Evolutionary conservation across 805 yeast species (phyloP).

Genomic region (Zygosaccharomyces rouxii): DNA sequence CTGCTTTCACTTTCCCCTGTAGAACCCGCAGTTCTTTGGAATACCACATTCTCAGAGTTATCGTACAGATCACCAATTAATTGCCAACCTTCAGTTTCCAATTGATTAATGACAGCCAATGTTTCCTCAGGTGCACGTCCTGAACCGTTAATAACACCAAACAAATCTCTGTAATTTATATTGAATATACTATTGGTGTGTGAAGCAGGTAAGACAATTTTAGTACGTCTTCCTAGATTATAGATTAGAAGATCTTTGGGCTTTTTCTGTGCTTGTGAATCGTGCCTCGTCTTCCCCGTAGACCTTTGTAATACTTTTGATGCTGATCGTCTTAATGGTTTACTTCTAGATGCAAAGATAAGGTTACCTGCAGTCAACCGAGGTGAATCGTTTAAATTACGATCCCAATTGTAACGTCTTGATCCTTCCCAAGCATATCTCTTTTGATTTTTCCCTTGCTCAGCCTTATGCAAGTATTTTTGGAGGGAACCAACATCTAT

Average conservation of each 20-base stretch:
- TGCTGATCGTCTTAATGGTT: neutral
- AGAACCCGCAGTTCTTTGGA: constrained; percentile 14
- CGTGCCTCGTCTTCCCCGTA: neutral
- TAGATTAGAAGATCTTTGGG: constrained; percentile 15
- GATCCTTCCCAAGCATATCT: constrained; percentile 19
- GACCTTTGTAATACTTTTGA: neutral
- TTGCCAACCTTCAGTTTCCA: constrained; percentile 27
- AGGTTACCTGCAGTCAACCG: constrained; percentile 18
- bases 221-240: constrained; percentile 14
- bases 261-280: neutral
- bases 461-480: constrained; percentile 21
- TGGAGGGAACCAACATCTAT: constrained; percentile 19
- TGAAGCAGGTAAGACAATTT: constrained; percentile 7
- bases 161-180: constrained; percentile 24
- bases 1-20: neutral
- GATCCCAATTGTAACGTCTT: constrained; percentile 26
- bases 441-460: constrained; percentile 19
- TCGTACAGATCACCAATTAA: constrained; percentile 25
- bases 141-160: constrained; percentile 27
- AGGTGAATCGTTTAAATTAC: constrained; percentile 3
- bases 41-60: constrained; percentile 19
- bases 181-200: constrained; percentile 17
- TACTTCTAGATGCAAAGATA: constrained; percentile 13
- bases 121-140: constrained; percentile 25
- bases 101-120: constrained; percentile 17